Base-by-base conservation (phyloP, 2,329 filamentous ascomycete species). In the Colletotrichum sp. region DNA sequence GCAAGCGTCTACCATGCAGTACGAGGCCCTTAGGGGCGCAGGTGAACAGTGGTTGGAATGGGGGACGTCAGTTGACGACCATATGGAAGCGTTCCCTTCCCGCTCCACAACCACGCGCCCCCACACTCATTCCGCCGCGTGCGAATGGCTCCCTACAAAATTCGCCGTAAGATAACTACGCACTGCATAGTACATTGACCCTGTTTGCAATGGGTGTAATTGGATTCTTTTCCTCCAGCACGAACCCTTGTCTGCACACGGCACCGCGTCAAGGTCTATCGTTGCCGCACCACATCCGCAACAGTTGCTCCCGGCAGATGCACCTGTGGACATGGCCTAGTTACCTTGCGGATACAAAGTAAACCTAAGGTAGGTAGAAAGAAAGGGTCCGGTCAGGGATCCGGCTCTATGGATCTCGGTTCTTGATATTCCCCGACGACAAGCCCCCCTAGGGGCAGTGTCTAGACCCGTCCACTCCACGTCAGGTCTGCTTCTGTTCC, bases 401-500 rank as follows among this genome's bases (percentile, higher is more conserved):
- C 64, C 70, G 48, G 36, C 36, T 55, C 28, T 69, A 43, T 57
- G 66, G 55, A 61, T 69, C 57, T 69, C 71, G 66, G n/a, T 34
- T 73, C 30, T 68, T 63, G 30, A 73, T 73, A 70, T 73, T 73
- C 28, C 60, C 71, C 71, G 65, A 73, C 7, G 63, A 30, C 32
- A 67, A 34, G 43, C 43, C 60, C 30, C 32, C 36, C 36, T 16
- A 18, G 36, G 36, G 36, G 36, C 18, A 18, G 13, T 52, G 12
- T 52, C 43, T n/a, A 13, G 43, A 21, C 43, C 43, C 43, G 43
- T 52, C 43, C 12, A 52, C n/a, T 52, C 43, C 43, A 21, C 43
- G 43, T 24, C 43, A 24, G 43, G 21, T 52, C 43, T 48, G 43
- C 43, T 34, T n/a, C 13, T n/a, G 34, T 61, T 21, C 30, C 59